These are phyloP conservation scores for Globisporangium spiculum DNA, from an alignment of 352 stramenopile genomes.

Conservation along the genomic window DNA sequence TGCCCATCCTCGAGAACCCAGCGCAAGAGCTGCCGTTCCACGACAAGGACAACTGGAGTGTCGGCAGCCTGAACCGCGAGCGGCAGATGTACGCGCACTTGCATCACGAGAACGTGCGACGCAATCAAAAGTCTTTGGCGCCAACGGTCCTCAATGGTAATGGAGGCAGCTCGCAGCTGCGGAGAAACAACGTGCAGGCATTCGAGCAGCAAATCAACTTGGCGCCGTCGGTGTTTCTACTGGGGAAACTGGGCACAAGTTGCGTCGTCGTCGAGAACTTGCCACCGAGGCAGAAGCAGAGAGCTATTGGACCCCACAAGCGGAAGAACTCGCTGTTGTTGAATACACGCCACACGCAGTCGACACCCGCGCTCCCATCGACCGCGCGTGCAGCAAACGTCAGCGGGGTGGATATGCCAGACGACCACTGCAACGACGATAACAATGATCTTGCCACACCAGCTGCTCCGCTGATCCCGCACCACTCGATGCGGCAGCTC, in stretches of 20 bases:
- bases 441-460: background rate
- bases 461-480: background rate
- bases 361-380: background rate
- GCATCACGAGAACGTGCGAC: constrained; percentile 62
- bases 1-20: constrained; percentile 41
- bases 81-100: constrained; percentile 74
- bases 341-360: background rate
- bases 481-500: constrained; percentile 34
- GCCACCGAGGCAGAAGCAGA: background rate
- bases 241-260: constrained; percentile 56
- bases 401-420: background rate
- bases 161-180: constrained; percentile 29
- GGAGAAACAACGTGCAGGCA: constrained; percentile 27
- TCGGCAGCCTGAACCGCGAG: constrained; percentile 72
- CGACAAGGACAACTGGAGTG: constrained; percentile 81
- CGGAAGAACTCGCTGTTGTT: constrained; percentile 11
- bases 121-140: constrained; percentile 43
- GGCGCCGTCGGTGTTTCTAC: constrained; percentile 59
- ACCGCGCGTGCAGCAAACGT: background rate
- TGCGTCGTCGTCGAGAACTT: constrained; percentile 54
- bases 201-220: constrained; percentile 42
- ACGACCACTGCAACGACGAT: no score
- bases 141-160: constrained; percentile 10
- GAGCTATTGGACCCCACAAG: constrained; percentile 7
- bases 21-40: constrained; percentile 52